These are phyloP conservation scores for Aaosphaeria arxii DNA, from an alignment of 2,329 filamentous ascomycete genomes.

Conservation along the genomic window DNA sequence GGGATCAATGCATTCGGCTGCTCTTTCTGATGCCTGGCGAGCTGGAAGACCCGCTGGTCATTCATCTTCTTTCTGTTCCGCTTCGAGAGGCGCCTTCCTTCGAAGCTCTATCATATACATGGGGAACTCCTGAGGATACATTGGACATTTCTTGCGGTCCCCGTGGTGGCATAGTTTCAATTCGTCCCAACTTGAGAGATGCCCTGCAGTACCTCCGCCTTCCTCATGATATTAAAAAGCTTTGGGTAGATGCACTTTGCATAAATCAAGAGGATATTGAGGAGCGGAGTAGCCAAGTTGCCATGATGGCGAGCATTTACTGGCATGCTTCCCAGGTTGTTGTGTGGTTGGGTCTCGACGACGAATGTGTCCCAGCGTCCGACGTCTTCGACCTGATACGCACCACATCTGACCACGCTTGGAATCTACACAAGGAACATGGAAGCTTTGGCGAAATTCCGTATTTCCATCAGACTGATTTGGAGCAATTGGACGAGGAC, in stretches of 20 bases:
- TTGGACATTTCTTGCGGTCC: constrained; percentile 3
- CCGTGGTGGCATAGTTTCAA: too few species aligned
- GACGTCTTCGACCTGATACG: not conserved
- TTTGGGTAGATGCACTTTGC: constrained; percentile 10
- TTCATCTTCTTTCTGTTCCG: not conserved
- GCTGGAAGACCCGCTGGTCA: not conserved
- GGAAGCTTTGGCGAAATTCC: not conserved
- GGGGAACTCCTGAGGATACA: constrained; percentile 8
- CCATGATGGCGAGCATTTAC: constrained; percentile 9
- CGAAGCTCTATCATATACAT: constrained; percentile 14
- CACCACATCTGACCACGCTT: not conserved
- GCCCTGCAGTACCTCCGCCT: too few species aligned
- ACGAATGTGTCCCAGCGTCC: not conserved
- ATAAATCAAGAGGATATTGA: constrained; percentile 8
- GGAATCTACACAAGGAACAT: not conserved
- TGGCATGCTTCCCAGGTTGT: not conserved
- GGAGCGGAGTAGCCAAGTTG: constrained; percentile 7
- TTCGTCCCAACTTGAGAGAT: too few species aligned
- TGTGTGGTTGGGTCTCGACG: constrained; percentile 10
- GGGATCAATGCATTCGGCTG: not conserved
- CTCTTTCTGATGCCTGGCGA: not conserved
- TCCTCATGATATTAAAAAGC: too few species aligned
- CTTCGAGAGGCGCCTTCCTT: constrained; percentile 1
- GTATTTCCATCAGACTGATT: not conserved
- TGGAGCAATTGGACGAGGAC: not conserved